These are phyloP conservation scores for Candida tallmaniae DNA, from an alignment of 805 yeast genomes.

Conservation along the genomic window DNA sequence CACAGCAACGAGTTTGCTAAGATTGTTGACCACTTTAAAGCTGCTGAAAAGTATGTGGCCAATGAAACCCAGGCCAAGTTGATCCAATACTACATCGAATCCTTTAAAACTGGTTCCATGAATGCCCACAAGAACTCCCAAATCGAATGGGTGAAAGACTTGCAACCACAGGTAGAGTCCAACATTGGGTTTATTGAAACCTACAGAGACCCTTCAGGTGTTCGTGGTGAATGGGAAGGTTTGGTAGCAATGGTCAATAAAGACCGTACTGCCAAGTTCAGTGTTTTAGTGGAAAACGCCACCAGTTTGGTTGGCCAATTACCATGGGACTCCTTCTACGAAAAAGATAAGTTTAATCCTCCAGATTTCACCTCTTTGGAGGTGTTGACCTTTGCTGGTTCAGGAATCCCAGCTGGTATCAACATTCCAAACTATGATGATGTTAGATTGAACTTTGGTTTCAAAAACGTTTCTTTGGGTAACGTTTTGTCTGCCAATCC, in stretches of 20 bases:
- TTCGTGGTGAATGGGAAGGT: slow-evolving; percentile 93
- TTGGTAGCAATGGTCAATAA: slow-evolving; percentile 86
- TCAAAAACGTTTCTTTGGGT: slow-evolving; percentile 86
- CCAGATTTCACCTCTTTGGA: slow-evolving; percentile 92
- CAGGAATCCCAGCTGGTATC: slow-evolving; percentile 91
- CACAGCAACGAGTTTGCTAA: slow-evolving; percentile 59
- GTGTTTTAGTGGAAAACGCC: slow-evolving; percentile 64
- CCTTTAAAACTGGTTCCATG: slow-evolving; percentile 80
- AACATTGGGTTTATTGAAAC: slow-evolving; percentile 91
- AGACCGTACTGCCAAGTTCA: slow-evolving; percentile 79
- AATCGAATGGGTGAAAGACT: slow-evolving; percentile 81
- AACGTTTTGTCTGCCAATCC: slow-evolving; percentile 70
- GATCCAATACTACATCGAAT: slow-evolving; percentile 60
- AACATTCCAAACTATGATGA: slow-evolving; percentile 92
- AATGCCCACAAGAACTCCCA: slow-evolving; percentile 83
- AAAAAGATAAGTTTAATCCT: slow-evolving; percentile 82
- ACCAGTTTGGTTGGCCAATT: slow-evolving; percentile 56
- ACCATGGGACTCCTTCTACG: slow-evolving; percentile 76
- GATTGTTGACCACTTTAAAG: slow-evolving; percentile 50
- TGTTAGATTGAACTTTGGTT: slow-evolving; percentile 76
- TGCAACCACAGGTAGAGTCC: slow-evolving; percentile 66
- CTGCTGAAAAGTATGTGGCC: slow-evolving; percentile 62
- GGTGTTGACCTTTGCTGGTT: slow-evolving; percentile 83
- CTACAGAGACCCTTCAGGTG: slow-evolving; percentile 88
- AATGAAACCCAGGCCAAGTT: slow-evolving; percentile 67